Evolutionary conservation across 495 filamentous ascomycete genomes (phyloP), one percentile per base, ranked within the genome.

Genomic region (Chaetomidium leptoderma): DNA sequence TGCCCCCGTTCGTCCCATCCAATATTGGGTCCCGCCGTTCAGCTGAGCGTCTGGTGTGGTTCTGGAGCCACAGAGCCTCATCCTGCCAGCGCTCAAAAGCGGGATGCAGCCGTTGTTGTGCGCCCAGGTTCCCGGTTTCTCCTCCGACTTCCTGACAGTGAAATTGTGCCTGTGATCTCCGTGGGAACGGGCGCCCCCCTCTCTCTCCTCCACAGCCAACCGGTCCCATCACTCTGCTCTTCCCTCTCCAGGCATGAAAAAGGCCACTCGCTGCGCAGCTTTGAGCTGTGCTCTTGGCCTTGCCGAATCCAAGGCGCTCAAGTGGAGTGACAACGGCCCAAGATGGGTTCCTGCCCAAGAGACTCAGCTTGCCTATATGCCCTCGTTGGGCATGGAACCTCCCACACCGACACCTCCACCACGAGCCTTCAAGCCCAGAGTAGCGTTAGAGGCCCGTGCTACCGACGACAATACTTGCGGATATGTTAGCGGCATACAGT

Each of bases 381-480:
- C 55, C n/a, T 37, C 26, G 14, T 53, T 69, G 27, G 53, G 48
- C 47, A 30, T 61, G 33, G 35, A 56, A 1, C 37, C 59, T 11
- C 37, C 47, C 9, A 45, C 30, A 4, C 53, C 61, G 6, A 61
- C 64, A 3, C 52, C 62, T 10, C 42, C 50, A 19, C 60, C 66
- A n/a, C 56, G 51, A 7, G 36, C 24, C 13, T 29, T 26, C 2
- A 30, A 35, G 24, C 8, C 17, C 37, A 40, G 13, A 47, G 39
- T 14, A 37, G 27, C n/a, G 5, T n/a, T 47, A 30, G 17, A 17
- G 43, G 49, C 40, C 27, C 54, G 62, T 4, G 57, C 24, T 26
- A 7, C 51, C 8, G 36, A 35, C 3, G 55, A 63, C 23, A 65
- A 69, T 42, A 70, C 67, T 1, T 70, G 67, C 39, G 67, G 48